These are phyloP conservation scores for Entomortierella parvispora DNA, from an alignment of 192 early-diverging fungal genomes.

Conservation along the genomic window DNA sequence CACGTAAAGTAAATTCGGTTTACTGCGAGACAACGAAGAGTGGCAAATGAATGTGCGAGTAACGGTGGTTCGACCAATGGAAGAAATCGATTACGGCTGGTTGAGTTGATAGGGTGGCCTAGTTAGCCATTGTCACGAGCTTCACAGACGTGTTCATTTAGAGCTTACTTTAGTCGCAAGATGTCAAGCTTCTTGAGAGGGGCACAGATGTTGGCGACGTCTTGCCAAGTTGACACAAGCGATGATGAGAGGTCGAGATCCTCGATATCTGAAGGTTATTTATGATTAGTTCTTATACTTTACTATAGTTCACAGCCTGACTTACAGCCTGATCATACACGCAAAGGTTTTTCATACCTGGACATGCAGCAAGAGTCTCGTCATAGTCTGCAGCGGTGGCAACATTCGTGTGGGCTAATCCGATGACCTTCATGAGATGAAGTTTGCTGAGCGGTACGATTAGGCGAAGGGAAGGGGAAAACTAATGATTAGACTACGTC, in stretches of 20 bases:
- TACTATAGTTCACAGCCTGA: no score
- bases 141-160: no score
- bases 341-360: slow-evolving; percentile 46
- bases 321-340: no score
- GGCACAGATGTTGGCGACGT: slow-evolving; percentile 54
- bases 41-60: slow-evolving; percentile 11
- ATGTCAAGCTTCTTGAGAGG: slow-evolving; percentile 54
- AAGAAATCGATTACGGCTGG: slow-evolving; percentile 45
- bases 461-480: not conserved
- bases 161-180: slow-evolving; percentile 60
- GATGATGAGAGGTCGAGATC: slow-evolving; percentile 68
- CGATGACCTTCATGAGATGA: slow-evolving; percentile 44
- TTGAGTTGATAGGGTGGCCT: not conserved
- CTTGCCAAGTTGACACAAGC: slow-evolving; percentile 58
- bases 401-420: slow-evolving; percentile 56
- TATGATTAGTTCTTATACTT: no score
- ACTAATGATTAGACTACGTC: not conserved
- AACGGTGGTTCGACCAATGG: slow-evolving; percentile 19
- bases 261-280: slow-evolving; percentile 52
- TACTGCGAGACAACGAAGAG: slow-evolving; percentile 29
- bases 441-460: slow-evolving; percentile 30
- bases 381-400: slow-evolving; percentile 38
- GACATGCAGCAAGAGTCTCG: slow-evolving; percentile 47
- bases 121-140: no score
- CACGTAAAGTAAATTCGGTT: slow-evolving; percentile 31